Evolutionary conservation across 768 basidiomycete species (phyloP).

Genomic region (Cubamyces sp.): DNA sequence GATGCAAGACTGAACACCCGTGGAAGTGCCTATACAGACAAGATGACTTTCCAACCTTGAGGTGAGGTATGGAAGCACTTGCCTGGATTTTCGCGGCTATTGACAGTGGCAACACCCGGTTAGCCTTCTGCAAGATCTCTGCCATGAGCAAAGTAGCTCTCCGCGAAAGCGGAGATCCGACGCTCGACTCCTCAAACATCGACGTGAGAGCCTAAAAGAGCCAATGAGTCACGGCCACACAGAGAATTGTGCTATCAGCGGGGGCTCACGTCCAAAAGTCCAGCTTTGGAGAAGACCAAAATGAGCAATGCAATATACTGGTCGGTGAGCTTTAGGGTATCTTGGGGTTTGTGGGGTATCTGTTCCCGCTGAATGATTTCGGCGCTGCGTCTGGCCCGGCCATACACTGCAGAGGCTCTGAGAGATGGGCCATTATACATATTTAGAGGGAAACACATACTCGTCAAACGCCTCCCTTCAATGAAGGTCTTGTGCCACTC

Average conservation of each 20-base stretch:
- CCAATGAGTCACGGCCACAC: not conserved
- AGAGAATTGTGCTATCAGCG: not conserved
- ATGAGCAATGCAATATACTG: slow-evolving; percentile 90
- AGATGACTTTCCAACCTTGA: no score
- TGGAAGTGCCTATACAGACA: slow-evolving; percentile 81
- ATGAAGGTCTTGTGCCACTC: slow-evolving; percentile 95
- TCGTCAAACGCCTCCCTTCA: slow-evolving; percentile 83
- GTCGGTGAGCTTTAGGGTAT: slow-evolving; percentile 82
- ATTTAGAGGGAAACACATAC: slow-evolving; percentile 46
- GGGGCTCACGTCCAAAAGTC: slow-evolving; percentile 77
- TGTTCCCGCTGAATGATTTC: slow-evolving; percentile 25
- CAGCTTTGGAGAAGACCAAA: slow-evolving; percentile 83
- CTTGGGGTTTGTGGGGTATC: slow-evolving; percentile 44
- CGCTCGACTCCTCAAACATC: slow-evolving; percentile 82
- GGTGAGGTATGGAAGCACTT: slow-evolving; percentile 21
- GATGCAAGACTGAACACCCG: slow-evolving; percentile 84
- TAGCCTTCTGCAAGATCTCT: slow-evolving; percentile 87
- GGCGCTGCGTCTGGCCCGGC: slow-evolving; percentile 42
- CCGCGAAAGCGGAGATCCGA: slow-evolving; percentile 73
- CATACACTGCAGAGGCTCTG: slow-evolving; percentile 58
- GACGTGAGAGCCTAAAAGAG: slow-evolving; percentile 71
- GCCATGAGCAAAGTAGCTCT: slow-evolving; percentile 93
- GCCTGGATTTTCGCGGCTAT: slow-evolving; percentile 88
- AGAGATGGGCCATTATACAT: not conserved
- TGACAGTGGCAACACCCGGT: slow-evolving; percentile 80